Conservation (phyloP, 371 early-diverging fungal genomes). For the Actinomucor elegans region DNA sequence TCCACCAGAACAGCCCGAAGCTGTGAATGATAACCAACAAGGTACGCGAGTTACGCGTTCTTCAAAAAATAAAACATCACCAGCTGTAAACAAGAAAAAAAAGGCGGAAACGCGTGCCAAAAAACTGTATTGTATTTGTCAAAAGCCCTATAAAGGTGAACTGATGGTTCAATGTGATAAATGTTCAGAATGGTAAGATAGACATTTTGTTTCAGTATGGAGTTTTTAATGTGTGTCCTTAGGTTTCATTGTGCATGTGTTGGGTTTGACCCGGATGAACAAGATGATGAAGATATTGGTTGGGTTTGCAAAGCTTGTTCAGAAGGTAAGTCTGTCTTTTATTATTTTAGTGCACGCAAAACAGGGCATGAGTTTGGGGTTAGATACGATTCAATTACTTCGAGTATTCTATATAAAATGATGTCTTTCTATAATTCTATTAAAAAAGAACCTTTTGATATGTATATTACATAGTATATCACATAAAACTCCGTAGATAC, state of each 20-base stretch:
- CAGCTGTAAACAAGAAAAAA: slow-evolving; percentile 10
- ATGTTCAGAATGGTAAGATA: slow-evolving; percentile 77
- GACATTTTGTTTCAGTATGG: background rate
- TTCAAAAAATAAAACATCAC: background rate
- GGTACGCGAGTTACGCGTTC: slow-evolving; percentile 14
- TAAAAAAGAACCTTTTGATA: too few relatives aligned
- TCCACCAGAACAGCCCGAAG: background rate
- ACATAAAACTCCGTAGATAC: too few relatives aligned
- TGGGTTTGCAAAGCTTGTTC: slow-evolving; percentile 50
- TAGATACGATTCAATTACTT: too few relatives aligned
- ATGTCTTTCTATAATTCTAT: too few relatives aligned
- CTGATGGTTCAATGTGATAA: slow-evolving; percentile 81
- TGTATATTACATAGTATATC: too few relatives aligned
- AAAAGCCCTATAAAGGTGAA: slow-evolving; percentile 66
- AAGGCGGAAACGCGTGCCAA: slow-evolving; percentile 31
- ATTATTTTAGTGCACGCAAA: too few relatives aligned
- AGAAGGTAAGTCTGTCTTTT: slow-evolving; percentile 14
- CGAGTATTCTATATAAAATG: too few relatives aligned
- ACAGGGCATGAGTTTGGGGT: too few relatives aligned
- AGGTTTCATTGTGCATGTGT: slow-evolving; percentile 82
- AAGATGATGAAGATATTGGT: slow-evolving; percentile 57
- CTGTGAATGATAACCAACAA: too few relatives aligned
- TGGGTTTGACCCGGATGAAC: slow-evolving; percentile 59
- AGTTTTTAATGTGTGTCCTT: background rate
- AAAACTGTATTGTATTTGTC: slow-evolving; percentile 73